Evolutionary conservation across 352 stramenopile species (phyloP).

Genomic region (Plasmopara halstedii): DNA sequence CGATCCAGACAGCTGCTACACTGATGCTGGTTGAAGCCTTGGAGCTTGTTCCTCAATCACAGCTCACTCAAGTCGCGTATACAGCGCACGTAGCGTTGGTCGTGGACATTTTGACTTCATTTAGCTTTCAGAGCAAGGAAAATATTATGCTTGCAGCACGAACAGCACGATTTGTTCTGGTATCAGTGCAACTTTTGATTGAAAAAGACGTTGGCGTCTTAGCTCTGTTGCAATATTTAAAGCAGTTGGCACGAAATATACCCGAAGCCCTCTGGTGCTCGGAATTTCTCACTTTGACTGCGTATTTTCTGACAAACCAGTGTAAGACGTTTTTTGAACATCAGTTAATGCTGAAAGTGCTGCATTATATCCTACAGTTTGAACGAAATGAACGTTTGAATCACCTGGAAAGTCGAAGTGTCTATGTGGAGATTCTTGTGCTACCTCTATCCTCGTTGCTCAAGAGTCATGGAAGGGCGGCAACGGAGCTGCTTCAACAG

Average conservation of each 20-base stretch:
- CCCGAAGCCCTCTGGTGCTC: constrained; percentile 31
- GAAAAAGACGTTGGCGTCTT: constrained; percentile 24
- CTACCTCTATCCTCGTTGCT: constrained; percentile 47
- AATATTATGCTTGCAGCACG: constrained; percentile 4
- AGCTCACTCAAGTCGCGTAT: constrained; percentile 20
- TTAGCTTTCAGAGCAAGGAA: constrained; percentile 2
- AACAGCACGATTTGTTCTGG: constrained; percentile 14
- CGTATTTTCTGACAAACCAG: constrained; percentile 27
- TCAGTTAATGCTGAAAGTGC: constrained; percentile 29
- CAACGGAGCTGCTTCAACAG: constrained; percentile 31
- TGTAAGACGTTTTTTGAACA: constrained; percentile 30
- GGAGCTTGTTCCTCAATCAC: constrained; percentile 21
- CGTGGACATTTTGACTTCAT: constrained; percentile 31
- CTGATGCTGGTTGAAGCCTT: constrained; percentile 29
- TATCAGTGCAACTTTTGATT: constrained; percentile 22
- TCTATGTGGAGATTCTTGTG: constrained; percentile 56
- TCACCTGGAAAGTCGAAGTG: constrained; percentile 6
- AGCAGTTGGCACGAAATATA: constrained; percentile 19
- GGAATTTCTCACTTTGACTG: constrained; percentile 27
- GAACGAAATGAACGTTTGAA: constrained; percentile 2
- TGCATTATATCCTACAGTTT: constrained; percentile 23
- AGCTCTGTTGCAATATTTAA: constrained; percentile 37
- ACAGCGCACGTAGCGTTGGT: constrained; percentile 27
- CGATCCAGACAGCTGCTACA: constrained; percentile 4
- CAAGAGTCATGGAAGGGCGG: constrained; percentile 17